Base-by-base conservation (phyloP, 2,329 filamentous ascomycete genomes). In the Ambrosiella xylebori region DNA sequence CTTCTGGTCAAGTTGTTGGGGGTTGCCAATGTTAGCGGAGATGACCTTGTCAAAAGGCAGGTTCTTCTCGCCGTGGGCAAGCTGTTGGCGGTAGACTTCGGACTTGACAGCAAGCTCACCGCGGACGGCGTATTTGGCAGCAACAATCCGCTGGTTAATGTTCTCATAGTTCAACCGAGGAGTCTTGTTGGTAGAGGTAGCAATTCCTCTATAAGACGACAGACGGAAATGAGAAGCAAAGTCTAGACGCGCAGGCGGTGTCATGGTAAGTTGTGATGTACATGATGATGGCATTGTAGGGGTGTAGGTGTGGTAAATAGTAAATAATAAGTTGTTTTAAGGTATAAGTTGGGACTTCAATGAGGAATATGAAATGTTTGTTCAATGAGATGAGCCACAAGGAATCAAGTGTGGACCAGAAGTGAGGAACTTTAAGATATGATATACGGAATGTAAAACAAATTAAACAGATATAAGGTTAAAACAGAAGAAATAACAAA, bases 1-100 rank as follows among this genome's bases (percentile, higher is more conserved):
- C 77, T 97, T 94, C 78, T 98, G 93, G 73, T 96, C 93, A 62
- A 98, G 82, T 74, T 98, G 93, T 73, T 98, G 93, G 3, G 93
- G 93, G 76, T 98, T 98, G 68, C 93, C 93, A 67, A 98, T 98
- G 74, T 98, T 98, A 72, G 93, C 93, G 62, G 87, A 90, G 73
- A 98, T 91, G 71, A 98, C 84, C 61, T 88, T 79, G 65, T 87
- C 77, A 71, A 98, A 98, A 54, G 93, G 91, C 55, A 97, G 77
- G 66, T 70, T 69, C 60, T 66, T 70, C 64, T 70, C 76, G 65
- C 78, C 80, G 62, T 80, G 78, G 63, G 75, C 74, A 61, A 96
- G 76, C 66, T 79, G 77, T 57, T 84, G 84, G 61, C 91, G 85
- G 74, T 91, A 95, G 71, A 88, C 80, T 74, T 98, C 93, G 12